Conservation (phyloP, 1,139 yeast genomes). For the Hyphopichia buzzinii region DNA sequence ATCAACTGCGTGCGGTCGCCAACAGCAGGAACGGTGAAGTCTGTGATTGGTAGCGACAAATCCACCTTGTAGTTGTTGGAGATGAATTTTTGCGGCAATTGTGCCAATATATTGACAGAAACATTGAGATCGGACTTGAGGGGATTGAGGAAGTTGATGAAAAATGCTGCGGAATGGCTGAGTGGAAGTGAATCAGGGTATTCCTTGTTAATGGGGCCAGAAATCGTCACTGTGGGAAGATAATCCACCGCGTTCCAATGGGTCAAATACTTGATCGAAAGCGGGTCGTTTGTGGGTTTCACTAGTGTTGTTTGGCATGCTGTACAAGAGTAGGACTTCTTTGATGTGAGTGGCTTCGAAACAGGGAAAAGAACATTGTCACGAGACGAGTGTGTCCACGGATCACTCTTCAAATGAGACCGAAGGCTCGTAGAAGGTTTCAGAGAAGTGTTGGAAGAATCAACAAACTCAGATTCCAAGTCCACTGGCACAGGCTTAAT, state of each 20-base stretch:
- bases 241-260: constrained; percentile 37
- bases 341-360: constrained; percentile 23
- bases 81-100: constrained; percentile 1
- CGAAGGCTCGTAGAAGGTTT: not conserved
- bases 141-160: constrained; percentile 33
- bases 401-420: not conserved
- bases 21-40: constrained; percentile 8
- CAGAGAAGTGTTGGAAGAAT: not conserved
- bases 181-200: constrained; percentile 10
- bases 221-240: constrained; percentile 24
- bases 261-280: constrained; percentile 26
- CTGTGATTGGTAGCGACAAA: constrained; percentile 26
- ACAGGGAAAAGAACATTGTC: constrained; percentile 17
- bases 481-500: not conserved
- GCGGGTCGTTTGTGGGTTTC: constrained; percentile 26
- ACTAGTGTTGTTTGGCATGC: constrained; percentile 27
- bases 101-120: constrained; percentile 10
- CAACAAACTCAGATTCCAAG: not conserved
- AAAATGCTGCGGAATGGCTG: constrained; percentile 16
- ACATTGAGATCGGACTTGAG: constrained; percentile 12
- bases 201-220: constrained; percentile 9
- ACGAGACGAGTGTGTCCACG: not conserved
- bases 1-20: constrained; percentile 13
- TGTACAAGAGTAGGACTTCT: constrained; percentile 25
- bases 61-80: constrained; percentile 7